Evolutionary conservation across 345 rosid genomes (phyloP), one percentile per base, ranked within the genome.

Genomic region (Bruguiera parviflora): DNA sequence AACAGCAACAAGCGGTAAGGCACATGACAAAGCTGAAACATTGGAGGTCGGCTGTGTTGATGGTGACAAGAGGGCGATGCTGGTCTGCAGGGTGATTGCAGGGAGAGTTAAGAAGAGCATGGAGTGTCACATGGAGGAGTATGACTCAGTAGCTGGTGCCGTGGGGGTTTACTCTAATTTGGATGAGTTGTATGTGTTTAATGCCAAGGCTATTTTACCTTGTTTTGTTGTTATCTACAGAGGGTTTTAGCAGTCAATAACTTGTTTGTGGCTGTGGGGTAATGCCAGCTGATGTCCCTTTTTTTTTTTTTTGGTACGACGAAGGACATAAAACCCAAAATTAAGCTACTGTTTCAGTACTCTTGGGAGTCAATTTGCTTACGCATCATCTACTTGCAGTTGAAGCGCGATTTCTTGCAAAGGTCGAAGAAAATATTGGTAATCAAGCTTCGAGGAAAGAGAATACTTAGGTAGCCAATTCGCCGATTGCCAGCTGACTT

Each of bases 151-250:
- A 49, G 89, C 83, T 5, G 85, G 82, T 51, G 89, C 72, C 1
- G 73, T 67, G 33, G 92, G 88, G 63, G 70, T 84, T 24, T 87
- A 84, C 75, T 84, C 89, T 8, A 84, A 86, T 64, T 71, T 87
- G 63, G 96, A 87, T 66, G 96, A 89, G 77, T 43, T 90, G 71
- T 79, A 75, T 68, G 92, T 87, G 64, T 86, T 84, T 58, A 84
- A 89, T 67, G 84, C 84, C 4, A 86, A 58, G 80, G 89, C 92
- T 21, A 89, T 89, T 51, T 76, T 89, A 80, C 96, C 96, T 76
- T 89, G 92, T 73, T 89, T 89, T 83, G 92, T 89, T 75, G 96
- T 87, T 33, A 81, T 89, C 80, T 89, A 89, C 22, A 63, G 81
- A 24, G 86, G 90, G 5, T 77, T 82, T 64, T 83, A 74, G 73